These are phyloP conservation scores for Tolypocladium album DNA, from an alignment of 2,329 filamentous ascomycete genomes.

Conservation along the genomic window DNA sequence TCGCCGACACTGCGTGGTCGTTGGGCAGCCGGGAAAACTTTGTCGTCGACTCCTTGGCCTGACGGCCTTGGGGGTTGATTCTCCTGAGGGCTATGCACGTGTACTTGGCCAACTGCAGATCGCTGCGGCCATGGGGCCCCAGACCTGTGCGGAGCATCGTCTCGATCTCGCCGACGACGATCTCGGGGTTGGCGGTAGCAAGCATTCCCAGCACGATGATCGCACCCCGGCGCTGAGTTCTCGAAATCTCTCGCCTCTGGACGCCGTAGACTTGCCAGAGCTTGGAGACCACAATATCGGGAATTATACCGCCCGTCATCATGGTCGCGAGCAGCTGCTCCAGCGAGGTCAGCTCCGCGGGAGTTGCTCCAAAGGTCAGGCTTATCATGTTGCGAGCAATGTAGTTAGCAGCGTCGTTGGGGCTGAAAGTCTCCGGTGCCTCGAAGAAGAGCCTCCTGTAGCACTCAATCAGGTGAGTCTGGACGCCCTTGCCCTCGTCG, in stretches of 20 bases:
- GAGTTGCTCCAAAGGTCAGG: slow-evolving; percentile 88
- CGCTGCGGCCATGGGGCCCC: slow-evolving; percentile 65
- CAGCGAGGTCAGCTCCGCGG: slow-evolving; percentile 87
- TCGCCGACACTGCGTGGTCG: slow-evolving; percentile 76
- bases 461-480: slow-evolving; percentile 91
- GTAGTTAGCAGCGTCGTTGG: slow-evolving; percentile 89
- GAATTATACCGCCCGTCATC: slow-evolving; percentile 88
- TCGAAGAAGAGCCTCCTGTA: slow-evolving; percentile 96
- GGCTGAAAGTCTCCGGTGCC: slow-evolving; percentile 75
- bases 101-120: slow-evolving; percentile 85
- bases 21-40: slow-evolving; percentile 75
- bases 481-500: slow-evolving; percentile 96
- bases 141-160: slow-evolving; percentile 86
- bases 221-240: slow-evolving; percentile 77
- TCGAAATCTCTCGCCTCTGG: slow-evolving; percentile 86
- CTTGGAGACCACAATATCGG: slow-evolving; percentile 78
- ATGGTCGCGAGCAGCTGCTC: slow-evolving; percentile 93
- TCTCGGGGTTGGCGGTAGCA: slow-evolving; percentile 81
- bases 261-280: slow-evolving; percentile 97
- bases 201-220: slow-evolving; percentile 98
- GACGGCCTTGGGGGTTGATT: slow-evolving; percentile 77
- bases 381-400: slow-evolving; percentile 98
- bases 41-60: slow-evolving; percentile 59
- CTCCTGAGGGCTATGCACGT: slow-evolving; percentile 88
- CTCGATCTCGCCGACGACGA: slow-evolving; percentile 91